phyloP scores from a whole-genome alignment of 768 basidiomycete genomes.

The Russula abietina region DNA sequence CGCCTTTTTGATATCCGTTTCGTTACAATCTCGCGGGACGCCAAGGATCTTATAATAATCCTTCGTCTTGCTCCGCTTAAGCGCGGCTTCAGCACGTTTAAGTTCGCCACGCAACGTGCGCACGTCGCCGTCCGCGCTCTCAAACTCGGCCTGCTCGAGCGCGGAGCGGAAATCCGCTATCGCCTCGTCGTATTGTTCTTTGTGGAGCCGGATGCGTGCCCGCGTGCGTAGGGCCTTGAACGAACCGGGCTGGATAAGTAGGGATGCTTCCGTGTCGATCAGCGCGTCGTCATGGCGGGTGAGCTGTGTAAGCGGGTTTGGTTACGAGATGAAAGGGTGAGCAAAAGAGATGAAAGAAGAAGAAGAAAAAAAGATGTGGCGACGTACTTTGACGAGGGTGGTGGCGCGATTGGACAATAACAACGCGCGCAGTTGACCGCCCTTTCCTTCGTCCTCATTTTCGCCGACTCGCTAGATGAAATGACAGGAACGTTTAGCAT shows the following conservation, averaged over 20 bases:
- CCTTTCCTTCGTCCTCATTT: conserved; percentile 63
- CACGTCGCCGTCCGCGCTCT: conserved; percentile 58
- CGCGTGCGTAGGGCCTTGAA: conserved; percentile 87
- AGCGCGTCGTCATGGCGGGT: conserved; percentile 63
- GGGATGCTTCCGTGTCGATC: conserved; percentile 61
- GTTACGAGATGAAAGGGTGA: background rate
- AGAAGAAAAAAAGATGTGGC: conserved; percentile 7
- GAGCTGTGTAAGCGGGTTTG: conserved; percentile 38
- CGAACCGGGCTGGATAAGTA: conserved; percentile 53
- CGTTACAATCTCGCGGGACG: conserved; percentile 53
- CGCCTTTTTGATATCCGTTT: conserved; percentile 81
- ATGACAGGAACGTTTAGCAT: background rate
- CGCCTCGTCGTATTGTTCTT: conserved; percentile 67
- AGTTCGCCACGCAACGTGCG: conserved; percentile 58
- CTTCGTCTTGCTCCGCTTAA: conserved; percentile 86
- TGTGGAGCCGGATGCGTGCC: conserved; percentile 68
- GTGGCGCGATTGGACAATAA: conserved; percentile 81
- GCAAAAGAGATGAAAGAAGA: conserved; percentile 10
- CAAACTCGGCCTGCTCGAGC: conserved; percentile 62
- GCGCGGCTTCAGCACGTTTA: conserved; percentile 71
- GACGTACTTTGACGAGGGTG: conserved; percentile 61
- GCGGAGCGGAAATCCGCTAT: conserved; percentile 76
- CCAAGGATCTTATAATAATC: conserved; percentile 82
- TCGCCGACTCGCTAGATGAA: conserved; percentile 54
- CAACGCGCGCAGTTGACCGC: conserved; percentile 75